A percentile compares a stretch with the other conserved stretches of the same genome.
Evolutionary conservation across 352 stramenopile genomes (phyloP).

Genomic region (Pythium sp.): DNA sequence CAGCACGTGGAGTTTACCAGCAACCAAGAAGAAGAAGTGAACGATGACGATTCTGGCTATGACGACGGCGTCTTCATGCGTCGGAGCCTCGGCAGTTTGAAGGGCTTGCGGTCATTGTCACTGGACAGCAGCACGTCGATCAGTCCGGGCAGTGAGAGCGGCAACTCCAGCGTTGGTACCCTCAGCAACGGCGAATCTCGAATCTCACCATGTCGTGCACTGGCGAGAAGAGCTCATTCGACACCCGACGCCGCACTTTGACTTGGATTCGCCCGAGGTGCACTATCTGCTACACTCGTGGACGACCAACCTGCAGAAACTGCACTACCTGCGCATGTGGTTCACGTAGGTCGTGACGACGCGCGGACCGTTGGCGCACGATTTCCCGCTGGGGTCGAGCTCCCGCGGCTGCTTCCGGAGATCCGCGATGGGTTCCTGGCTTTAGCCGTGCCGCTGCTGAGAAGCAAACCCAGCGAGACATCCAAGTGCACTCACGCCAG

Average conservation of each 20-base stretch:
- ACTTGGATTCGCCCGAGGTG: slow-evolving; percentile 73
- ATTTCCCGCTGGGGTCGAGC: slow-evolving; percentile 67
- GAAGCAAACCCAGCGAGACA: slow-evolving; percentile 63
- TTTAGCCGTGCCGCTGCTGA: slow-evolving; percentile 74
- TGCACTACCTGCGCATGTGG: slow-evolving; percentile 69
- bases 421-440: slow-evolving; percentile 77
- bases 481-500: slow-evolving; percentile 57
- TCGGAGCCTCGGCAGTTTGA: not conserved
- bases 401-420: slow-evolving; percentile 60
- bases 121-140: slow-evolving; percentile 9
- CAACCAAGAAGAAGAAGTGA: not conserved
- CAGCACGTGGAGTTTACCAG: not conserved
- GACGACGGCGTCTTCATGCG: not conserved
- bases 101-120: slow-evolving; percentile 1
- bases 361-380: slow-evolving; percentile 32
- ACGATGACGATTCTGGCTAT: not conserved
- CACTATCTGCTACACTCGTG: slow-evolving; percentile 61
- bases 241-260: slow-evolving; percentile 71
- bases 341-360: slow-evolving; percentile 44
- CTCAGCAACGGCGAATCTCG: slow-evolving; percentile 10
- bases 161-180: slow-evolving; percentile 8
- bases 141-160: slow-evolving; percentile 15
- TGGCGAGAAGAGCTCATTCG: slow-evolving; percentile 70
- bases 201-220: not conserved
- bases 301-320: slow-evolving; percentile 66